Conservation (phyloP, 73 alveolate species). For the Paramecium octaurelia region DNA sequence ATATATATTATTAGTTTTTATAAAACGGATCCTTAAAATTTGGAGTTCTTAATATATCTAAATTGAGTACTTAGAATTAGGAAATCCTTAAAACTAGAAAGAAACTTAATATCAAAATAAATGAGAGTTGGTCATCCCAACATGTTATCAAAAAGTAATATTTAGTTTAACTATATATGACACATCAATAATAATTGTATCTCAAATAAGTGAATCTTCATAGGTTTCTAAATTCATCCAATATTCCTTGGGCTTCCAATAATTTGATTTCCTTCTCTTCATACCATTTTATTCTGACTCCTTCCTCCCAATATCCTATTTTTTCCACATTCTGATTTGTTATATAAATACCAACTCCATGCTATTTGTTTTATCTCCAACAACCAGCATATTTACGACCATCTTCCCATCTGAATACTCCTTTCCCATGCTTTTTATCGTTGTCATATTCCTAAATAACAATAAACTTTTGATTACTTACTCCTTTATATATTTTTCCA, state of each 20-base stretch:
- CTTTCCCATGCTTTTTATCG: constrained; percentile 75
- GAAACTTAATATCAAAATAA: not conserved
- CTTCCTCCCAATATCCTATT: constrained; percentile 64
- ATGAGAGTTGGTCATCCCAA: not conserved
- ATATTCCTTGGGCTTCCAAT: not conserved
- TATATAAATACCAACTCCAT: constrained; percentile 63
- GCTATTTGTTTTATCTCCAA: constrained; percentile 66
- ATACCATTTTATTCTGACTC: constrained; percentile 45
- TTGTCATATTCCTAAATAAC: constrained; percentile 49
- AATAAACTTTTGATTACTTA: not conserved
- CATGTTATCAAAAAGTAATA: not conserved
- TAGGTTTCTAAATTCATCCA: not conserved
- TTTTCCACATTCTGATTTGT: constrained; percentile 45
- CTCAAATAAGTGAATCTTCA: not conserved
- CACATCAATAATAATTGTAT: not conserved
- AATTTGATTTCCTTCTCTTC: constrained; percentile 30
- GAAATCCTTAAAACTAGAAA: not conserved
- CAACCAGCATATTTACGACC: constrained; percentile 61
- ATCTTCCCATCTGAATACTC: constrained; percentile 69
- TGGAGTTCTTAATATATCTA: not conserved
- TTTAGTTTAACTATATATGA: not conserved
- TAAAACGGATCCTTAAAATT: not conserved
- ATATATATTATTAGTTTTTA: not conserved
- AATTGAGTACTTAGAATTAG: not conserved
- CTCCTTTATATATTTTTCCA: constrained; percentile 74